A percentile compares a stretch with the other conserved stretches of the same genome.
Evolutionary conservation across 2,329 filamentous ascomycete species (phyloP).

Genomic region (Claviceps sorghi): DNA sequence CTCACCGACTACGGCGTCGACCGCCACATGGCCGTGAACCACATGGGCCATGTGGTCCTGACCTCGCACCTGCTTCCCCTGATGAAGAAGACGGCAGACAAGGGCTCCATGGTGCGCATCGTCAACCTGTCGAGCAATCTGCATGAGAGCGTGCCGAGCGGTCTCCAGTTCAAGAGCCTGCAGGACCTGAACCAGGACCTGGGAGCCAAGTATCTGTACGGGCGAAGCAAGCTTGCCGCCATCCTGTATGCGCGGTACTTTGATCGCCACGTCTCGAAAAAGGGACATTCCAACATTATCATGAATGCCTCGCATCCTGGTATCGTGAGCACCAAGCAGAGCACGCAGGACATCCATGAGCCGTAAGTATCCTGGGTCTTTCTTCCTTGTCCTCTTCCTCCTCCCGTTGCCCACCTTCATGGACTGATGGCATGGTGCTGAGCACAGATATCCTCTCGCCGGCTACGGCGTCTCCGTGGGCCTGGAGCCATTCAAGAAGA

Average conservation of each 20-base stretch:
- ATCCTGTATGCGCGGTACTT: constrained; percentile 1
- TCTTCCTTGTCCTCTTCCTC: background rate
- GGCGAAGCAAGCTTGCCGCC: background rate
- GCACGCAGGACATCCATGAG: background rate
- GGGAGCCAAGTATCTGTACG: background rate
- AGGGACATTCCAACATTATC: background rate
- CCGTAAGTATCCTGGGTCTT: background rate
- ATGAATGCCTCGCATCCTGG: constrained; percentile 1
- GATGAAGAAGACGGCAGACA: constrained; percentile 1
- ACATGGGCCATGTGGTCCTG: background rate
- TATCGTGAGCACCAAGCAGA: constrained; percentile 1
- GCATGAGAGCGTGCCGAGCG: background rate
- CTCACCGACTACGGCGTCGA: background rate
- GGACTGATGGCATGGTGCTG: background rate
- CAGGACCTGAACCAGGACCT: background rate
- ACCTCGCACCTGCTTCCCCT: background rate
- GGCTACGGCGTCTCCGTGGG: background rate
- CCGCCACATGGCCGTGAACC: constrained; percentile 1
- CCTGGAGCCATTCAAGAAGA: background rate
- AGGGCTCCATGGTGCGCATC: background rate
- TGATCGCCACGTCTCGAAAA: background rate
- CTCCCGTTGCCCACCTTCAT: background rate
- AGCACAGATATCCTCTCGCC: background rate
- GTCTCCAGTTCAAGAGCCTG: background rate
- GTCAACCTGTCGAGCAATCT: constrained; percentile 1